phyloP scores from a whole-genome alignment of 1,284 basidiomycete species.

The Tremellales sp. region DNA sequence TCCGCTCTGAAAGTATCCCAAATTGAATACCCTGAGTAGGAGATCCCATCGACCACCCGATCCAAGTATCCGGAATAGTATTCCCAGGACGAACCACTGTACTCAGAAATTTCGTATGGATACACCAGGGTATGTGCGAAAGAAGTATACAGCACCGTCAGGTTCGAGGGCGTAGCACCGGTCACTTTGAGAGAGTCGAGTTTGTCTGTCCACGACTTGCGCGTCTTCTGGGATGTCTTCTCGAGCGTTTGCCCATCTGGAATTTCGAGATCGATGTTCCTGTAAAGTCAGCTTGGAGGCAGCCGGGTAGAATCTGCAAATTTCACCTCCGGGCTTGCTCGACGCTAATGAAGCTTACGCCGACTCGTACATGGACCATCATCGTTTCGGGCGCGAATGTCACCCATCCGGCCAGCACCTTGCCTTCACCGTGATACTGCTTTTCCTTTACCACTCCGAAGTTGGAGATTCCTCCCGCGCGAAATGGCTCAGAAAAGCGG shows the following conservation, averaged over 20 bases:
- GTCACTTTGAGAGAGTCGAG: conserved; percentile 61
- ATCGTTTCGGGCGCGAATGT: conserved; percentile 51
- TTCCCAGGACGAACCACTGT: conserved; percentile 43
- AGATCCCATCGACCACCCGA: conserved; percentile 58
- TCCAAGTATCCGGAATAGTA: conserved; percentile 62
- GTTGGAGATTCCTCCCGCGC: conserved; percentile 54
- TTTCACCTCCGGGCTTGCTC: conserved; percentile 60
- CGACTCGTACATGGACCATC: conserved; percentile 61
- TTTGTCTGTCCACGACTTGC: conserved; percentile 68
- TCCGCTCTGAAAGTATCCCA: conserved; percentile 80
- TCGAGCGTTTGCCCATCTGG: conserved; percentile 56
- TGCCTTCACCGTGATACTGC: conserved; percentile 31
- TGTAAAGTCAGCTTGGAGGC: conserved; percentile 49
- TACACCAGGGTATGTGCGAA: conserved; percentile 55
- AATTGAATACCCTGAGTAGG: conserved; percentile 77
- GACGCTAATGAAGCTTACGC: conserved; percentile 72
- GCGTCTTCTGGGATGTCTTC: conserved; percentile 58
- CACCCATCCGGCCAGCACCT: conserved; percentile 59
- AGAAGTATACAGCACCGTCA: conserved; percentile 32
- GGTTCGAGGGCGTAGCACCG: conserved; percentile 48
- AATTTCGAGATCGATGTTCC: conserved; percentile 56
- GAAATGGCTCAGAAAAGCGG: conserved; percentile 59
- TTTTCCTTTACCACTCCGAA: conserved; percentile 48
- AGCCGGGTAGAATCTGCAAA: conserved; percentile 18
- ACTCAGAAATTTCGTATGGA: conserved; percentile 71